Evolutionary conservation across 2,329 filamentous ascomycete species (phyloP).

Genomic region (Talaromyces marneffei): DNA sequence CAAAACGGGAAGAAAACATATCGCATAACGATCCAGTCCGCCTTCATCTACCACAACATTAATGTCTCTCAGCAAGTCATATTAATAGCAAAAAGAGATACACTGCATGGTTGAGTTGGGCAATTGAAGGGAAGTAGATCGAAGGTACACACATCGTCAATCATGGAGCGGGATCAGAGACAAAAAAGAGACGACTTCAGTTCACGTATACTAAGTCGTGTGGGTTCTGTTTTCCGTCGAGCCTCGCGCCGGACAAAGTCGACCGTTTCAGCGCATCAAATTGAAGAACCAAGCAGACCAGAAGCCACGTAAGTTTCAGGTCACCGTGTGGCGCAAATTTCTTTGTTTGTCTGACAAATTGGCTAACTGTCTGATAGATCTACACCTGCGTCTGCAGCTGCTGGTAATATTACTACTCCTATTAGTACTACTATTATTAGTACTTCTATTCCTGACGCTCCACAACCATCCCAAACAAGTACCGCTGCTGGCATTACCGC

Average conservation of each 20-base stretch:
- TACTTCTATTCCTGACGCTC: neutral
- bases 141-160: neutral
- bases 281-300: neutral
- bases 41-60: neutral
- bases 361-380: slow-evolving; percentile 1
- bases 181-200: slow-evolving; percentile 9
- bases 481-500: slow-evolving; percentile 1
- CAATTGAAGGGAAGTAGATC: neutral
- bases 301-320: slow-evolving; percentile 6
- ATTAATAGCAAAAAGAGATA: neutral
- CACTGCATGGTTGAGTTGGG: neutral
- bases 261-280: neutral
- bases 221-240: slow-evolving; percentile 13
- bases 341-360: neutral
- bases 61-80: neutral
- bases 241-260: slow-evolving; percentile 10
- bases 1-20: neutral
- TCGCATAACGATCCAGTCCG: neutral
- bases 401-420: neutral
- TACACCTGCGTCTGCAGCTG: neutral
- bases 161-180: slow-evolving; percentile 9
- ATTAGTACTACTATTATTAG: neutral
- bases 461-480: slow-evolving; percentile 1
- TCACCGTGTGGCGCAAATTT: neutral
- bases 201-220: slow-evolving; percentile 10